These are phyloP conservation scores for Ceratocystiopsis brevicomis DNA, from an alignment of 2,329 filamentous ascomycete species.

Conservation along the genomic window DNA sequence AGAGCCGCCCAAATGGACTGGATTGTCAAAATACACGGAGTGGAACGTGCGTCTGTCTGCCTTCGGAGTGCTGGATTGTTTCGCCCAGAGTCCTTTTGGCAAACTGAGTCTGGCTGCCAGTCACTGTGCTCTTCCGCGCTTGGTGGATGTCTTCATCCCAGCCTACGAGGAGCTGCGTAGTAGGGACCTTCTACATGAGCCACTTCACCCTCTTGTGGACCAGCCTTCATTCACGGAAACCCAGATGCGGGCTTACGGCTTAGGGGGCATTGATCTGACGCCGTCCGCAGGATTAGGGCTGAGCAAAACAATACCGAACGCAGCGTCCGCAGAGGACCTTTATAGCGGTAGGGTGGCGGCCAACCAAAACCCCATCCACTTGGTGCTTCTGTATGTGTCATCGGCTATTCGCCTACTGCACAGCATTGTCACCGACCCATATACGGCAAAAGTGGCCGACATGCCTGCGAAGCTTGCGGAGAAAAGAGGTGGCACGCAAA, in stretches of 20 bases:
- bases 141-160: conserved; percentile 27
- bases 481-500: conserved; percentile 52
- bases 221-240: neutral
- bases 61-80: conserved; percentile 36
- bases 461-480: conserved; percentile 52
- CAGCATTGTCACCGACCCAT: conserved; percentile 28
- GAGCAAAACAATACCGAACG: too few relatives aligned
- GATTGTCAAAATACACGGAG: conserved; percentile 18
- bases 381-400: conserved; percentile 28
- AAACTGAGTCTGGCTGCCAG: conserved; percentile 48
- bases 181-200: conserved; percentile 2
- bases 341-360: neutral
- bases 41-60: conserved; percentile 25
- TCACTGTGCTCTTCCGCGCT: conserved; percentile 48
- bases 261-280: conserved; percentile 6
- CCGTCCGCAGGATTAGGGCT: too few relatives aligned
- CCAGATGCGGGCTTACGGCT: conserved; percentile 5
- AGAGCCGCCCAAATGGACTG: conserved; percentile 30
- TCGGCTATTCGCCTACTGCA: conserved; percentile 31
- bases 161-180: conserved; percentile 7
- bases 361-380: neutral
- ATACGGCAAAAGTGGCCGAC: conserved; percentile 30
- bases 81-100: conserved; percentile 44
- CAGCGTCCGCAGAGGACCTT: too few relatives aligned
- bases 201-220: conserved; percentile 2